A percentile compares a stretch with the other conserved stretches of the same genome.
These are phyloP conservation scores for Ganoderma boninense DNA, from an alignment of 1,284 basidiomycete genomes.

Conservation along the genomic window DNA sequence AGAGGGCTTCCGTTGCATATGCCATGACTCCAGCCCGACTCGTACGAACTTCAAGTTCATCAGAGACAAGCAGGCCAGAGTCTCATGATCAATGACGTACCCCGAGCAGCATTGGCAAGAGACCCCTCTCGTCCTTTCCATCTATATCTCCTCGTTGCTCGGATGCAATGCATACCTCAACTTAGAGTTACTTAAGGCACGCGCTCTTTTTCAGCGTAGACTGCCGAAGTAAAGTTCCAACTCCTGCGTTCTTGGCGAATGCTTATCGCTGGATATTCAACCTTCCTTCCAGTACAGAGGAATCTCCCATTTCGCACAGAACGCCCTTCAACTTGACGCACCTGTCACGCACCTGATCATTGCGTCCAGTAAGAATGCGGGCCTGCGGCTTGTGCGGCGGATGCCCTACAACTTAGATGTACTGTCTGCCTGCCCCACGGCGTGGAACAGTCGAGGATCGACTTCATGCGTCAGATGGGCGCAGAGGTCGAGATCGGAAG, in stretches of 20 bases:
- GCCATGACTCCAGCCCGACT: neutral
- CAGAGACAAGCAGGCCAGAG: neutral
- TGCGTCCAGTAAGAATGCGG: slow-evolving; percentile 80
- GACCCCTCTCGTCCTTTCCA: slow-evolving; percentile 70
- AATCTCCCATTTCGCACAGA: slow-evolving; percentile 67
- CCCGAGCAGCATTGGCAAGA: slow-evolving; percentile 55
- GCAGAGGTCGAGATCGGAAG: slow-evolving; percentile 66
- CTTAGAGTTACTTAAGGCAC: slow-evolving; percentile 58
- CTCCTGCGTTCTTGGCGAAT: neutral
- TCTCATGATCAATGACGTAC: slow-evolving; percentile 3
- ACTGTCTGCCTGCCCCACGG: slow-evolving; percentile 72
- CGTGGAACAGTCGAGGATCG: slow-evolving; percentile 55
- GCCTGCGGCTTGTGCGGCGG: slow-evolving; percentile 70
- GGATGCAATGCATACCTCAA: slow-evolving; percentile 69
- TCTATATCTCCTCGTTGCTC: slow-evolving; percentile 59
- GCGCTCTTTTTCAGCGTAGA: neutral
- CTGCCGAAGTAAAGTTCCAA: neutral
- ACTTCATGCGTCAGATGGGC: slow-evolving; percentile 57
- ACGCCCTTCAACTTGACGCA: slow-evolving; percentile 58
- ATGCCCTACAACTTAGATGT: slow-evolving; percentile 61
- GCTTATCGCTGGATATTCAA: slow-evolving; percentile 67
- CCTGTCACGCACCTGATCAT: slow-evolving; percentile 64
- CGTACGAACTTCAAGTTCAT: neutral
- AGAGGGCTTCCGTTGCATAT: neutral
- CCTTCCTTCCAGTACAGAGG: slow-evolving; percentile 80